Conservation (phyloP, 2,329 filamentous ascomycete species). For the Sclerotinia sclerotiorum region DNA sequence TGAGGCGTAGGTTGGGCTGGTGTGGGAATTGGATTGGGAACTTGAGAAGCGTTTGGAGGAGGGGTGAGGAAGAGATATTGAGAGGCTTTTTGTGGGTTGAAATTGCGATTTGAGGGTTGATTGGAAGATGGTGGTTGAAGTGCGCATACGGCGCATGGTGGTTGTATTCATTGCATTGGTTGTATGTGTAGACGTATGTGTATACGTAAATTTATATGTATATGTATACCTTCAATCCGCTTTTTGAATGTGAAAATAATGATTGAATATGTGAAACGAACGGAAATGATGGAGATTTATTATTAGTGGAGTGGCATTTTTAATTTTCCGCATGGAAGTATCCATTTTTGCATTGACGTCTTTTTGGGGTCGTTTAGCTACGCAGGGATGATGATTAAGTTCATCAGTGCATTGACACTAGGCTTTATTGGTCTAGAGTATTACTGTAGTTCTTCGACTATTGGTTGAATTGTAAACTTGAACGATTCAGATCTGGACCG, state of each 20-base stretch:
- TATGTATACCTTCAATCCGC: background rate
- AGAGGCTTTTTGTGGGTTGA: slow-evolving; percentile 33
- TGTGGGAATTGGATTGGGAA: slow-evolving; percentile 43
- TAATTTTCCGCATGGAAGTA: slow-evolving; percentile 14
- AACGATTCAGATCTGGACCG: background rate
- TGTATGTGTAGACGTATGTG: background rate
- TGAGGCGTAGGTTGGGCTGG: background rate
- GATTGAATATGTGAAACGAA: background rate
- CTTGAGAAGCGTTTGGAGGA: slow-evolving; percentile 40
- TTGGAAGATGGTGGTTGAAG: slow-evolving; percentile 27
- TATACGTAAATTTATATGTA: too few relatives aligned
- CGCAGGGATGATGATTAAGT: background rate
- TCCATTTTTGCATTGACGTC: slow-evolving; percentile 3
- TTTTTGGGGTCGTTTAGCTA: slow-evolving; percentile 5
- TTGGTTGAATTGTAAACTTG: background rate
- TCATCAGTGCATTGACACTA: background rate
- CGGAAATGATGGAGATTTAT: background rate
- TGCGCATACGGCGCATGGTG: slow-evolving; percentile 35
- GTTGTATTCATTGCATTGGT: slow-evolving; percentile 35
- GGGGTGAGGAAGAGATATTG: slow-evolving; percentile 35
- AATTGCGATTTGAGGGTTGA: slow-evolving; percentile 42
- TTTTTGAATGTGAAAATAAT: background rate
- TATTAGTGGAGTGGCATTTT: slow-evolving; percentile 7
- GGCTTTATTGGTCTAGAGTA: background rate
- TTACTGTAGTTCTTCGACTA: background rate